Percentiles rank a stretch among this genome's conserved stretches.
These are phyloP conservation scores for Malus fusca DNA, from an alignment of 306 rosid genomes.

Conservation along the genomic window DNA sequence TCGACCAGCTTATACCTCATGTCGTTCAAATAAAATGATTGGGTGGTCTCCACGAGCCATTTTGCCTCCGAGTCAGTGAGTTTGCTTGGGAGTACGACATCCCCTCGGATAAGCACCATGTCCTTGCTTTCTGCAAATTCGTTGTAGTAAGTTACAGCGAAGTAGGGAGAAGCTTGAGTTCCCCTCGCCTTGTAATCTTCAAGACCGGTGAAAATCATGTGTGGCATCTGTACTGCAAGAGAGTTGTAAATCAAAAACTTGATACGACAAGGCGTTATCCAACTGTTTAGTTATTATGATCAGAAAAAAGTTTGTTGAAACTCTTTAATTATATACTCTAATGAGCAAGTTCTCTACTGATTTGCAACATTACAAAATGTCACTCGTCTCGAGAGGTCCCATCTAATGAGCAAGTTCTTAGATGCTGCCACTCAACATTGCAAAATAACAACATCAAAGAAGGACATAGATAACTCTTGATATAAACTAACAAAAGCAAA, in stretches of 20 bases:
- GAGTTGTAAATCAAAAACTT: constrained; percentile 12
- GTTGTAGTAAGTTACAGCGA: constrained; percentile 54
- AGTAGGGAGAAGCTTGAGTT: constrained; percentile 87
- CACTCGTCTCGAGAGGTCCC: background rate
- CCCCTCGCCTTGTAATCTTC: constrained; percentile 95
- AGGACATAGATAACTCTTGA: background rate
- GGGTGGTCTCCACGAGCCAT: constrained; percentile 77
- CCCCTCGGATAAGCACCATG: constrained; percentile 77
- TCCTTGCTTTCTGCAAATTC: constrained; percentile 90
- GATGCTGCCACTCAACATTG: background rate
- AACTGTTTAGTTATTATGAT: background rate
- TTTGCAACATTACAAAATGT: background rate
- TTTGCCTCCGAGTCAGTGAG: constrained; percentile 68
- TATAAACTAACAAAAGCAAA: background rate
- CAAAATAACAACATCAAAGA: background rate
- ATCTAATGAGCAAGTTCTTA: background rate
- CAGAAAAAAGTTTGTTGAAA: background rate
- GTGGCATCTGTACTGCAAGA: constrained; percentile 72
- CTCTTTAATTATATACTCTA: background rate
- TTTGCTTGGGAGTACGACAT: constrained; percentile 75
- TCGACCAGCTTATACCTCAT: constrained; percentile 69
- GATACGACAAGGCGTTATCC: background rate
- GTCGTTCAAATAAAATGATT: constrained; percentile 79
- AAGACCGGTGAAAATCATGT: constrained; percentile 77
- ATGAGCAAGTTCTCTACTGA: background rate